A percentile compares a stretch with the other conserved stretches of the same genome.
Evolutionary conservation across 2,329 filamentous ascomycete species (phyloP).

Genomic region (Colletotrichum kahawae): DNA sequence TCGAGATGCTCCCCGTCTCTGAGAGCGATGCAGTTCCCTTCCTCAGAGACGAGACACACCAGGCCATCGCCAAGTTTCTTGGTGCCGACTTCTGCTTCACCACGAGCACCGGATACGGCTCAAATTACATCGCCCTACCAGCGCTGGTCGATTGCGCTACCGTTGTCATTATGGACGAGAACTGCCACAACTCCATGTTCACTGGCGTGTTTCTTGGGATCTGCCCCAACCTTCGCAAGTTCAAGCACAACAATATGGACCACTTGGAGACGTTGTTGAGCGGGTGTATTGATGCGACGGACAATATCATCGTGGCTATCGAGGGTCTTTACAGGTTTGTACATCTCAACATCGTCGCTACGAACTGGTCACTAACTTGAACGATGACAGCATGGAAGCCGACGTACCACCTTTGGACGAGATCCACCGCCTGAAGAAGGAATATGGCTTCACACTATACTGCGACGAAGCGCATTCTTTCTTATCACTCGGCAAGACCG

Average conservation of each 20-base stretch:
- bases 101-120: slow-evolving; percentile 22
- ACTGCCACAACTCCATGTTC: slow-evolving; percentile 21
- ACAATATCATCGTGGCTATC: slow-evolving; percentile 1
- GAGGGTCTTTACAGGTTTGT: slow-evolving; percentile 17
- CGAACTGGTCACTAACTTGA: accelerated
- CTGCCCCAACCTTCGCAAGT: neutral
- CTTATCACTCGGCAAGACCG: slow-evolving; percentile 17
- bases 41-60: slow-evolving; percentile 6
- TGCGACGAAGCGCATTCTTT: slow-evolving; percentile 24
- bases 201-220: slow-evolving; percentile 15
- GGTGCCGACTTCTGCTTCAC: slow-evolving; percentile 17
- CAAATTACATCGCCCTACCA: slow-evolving; percentile 20
- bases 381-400: neutral
- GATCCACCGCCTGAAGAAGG: neutral
- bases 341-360: accelerated
- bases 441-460: slow-evolving; percentile 16
- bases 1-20: slow-evolving; percentile 15
- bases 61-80: slow-evolving; percentile 3
- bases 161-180: slow-evolving; percentile 13
- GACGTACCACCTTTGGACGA: neutral
- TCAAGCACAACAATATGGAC: slow-evolving; percentile 11
- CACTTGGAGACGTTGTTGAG: slow-evolving; percentile 7
- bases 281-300: neutral
- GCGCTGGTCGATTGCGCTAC: slow-evolving; percentile 5
- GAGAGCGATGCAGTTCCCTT: slow-evolving; percentile 8